phyloP scores from a whole-genome alignment of 2,329 filamentous ascomycete species.

The Coniochaeta sp. region DNA sequence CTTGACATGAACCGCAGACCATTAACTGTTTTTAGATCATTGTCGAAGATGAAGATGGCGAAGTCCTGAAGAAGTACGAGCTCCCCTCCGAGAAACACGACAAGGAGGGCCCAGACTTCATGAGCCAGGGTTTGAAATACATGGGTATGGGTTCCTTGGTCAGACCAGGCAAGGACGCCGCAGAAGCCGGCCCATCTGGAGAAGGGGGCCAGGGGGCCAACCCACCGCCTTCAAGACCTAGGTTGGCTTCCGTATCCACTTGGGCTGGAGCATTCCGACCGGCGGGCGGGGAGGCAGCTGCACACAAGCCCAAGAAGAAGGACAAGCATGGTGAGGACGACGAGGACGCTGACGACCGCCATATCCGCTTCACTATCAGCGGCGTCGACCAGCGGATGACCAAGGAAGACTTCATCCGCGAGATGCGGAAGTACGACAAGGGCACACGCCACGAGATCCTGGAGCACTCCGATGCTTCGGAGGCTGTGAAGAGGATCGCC shows the following conservation, averaged over 20 bases:
- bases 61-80: conserved; percentile 80
- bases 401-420: conserved; percentile 71
- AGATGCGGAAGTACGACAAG: conserved; percentile 66
- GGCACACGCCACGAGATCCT: conserved; percentile 51
- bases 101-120: conserved; percentile 28
- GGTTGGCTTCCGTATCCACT: conserved; percentile 35
- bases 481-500: conserved; percentile 43
- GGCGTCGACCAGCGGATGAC: conserved; percentile 68
- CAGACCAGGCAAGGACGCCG: conserved; percentile 24
- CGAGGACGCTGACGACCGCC: conserved; percentile 59
- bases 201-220: conserved; percentile 30
- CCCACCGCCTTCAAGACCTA: conserved; percentile 4
- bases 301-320: conserved; percentile 28
- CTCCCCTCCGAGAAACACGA: conserved; percentile 50
- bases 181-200: conserved; percentile 17
- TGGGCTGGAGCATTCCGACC: conserved; percentile 28
- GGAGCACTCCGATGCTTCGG: conserved; percentile 40
- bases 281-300: conserved; percentile 19
- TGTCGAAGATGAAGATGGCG: conserved; percentile 78
- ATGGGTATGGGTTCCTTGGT: conserved; percentile 42
- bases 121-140: conserved; percentile 43
- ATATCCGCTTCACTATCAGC: conserved; percentile 70
- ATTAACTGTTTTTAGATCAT: conserved; percentile 52
- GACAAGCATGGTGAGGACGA: conserved; percentile 34
- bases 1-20: not conserved